These are phyloP conservation scores for Fragaria iinumae DNA, from an alignment of 306 rosid genomes.

Conservation along the genomic window DNA sequence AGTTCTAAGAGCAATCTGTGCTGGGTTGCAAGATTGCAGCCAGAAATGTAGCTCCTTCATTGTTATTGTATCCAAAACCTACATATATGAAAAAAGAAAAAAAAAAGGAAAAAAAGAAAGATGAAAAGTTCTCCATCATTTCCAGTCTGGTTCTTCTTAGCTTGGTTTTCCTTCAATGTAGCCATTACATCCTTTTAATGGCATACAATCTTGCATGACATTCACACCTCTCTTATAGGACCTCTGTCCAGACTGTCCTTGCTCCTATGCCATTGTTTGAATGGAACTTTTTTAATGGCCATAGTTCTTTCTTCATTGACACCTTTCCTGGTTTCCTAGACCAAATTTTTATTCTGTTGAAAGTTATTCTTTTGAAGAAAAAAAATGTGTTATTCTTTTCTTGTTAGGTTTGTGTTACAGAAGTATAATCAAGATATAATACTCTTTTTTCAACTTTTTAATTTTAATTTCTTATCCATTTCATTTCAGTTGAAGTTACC, in stretches of 20 bases:
- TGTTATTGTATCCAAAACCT: conserved; percentile 28
- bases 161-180: background rate
- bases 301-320: background rate
- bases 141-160: background rate
- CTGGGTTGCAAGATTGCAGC: conserved; percentile 29
- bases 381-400: background rate
- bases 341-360: background rate
- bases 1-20: conserved; percentile 20
- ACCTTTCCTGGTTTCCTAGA: background rate
- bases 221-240: background rate
- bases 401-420: background rate
- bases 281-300: background rate
- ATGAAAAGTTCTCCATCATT: background rate
- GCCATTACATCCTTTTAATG: background rate
- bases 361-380: no score
- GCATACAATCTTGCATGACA: background rate
- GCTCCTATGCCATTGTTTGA: background rate
- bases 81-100: conserved; percentile 6
- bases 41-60: conserved; percentile 32
- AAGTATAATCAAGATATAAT: background rate
- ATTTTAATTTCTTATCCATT: no score
- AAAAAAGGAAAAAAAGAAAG: background rate
- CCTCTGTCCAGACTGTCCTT: background rate
- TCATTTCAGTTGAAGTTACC: background rate
- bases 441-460: background rate